Evolutionary conservation across 805 yeast genomes (phyloP).

Genomic region (Metschnikowia matae): DNA sequence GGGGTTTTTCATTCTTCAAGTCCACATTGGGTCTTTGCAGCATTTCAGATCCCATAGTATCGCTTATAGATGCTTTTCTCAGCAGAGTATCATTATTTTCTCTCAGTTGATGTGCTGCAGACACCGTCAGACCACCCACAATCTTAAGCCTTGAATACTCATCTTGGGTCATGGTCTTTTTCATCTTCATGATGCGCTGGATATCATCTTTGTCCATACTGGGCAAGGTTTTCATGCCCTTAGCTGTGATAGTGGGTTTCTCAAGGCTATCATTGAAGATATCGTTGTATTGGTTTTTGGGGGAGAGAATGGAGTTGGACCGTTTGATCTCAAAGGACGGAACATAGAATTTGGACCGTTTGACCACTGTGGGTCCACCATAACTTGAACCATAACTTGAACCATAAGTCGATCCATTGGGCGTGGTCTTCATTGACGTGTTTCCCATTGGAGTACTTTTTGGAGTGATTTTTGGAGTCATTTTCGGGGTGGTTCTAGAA

Average conservation of each 20-base stretch:
- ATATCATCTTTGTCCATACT: constrained; percentile 47
- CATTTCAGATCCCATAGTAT: constrained; percentile 9
- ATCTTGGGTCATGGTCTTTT: constrained; percentile 37
- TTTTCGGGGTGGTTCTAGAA: too few relatives aligned
- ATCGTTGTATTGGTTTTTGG: constrained; percentile 37
- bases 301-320: constrained; percentile 31
- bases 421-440: too few relatives aligned
- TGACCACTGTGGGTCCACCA: background rate
- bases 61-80: constrained; percentile 15
- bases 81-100: constrained; percentile 10
- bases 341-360: constrained; percentile 33
- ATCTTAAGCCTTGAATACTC: constrained; percentile 36
- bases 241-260: constrained; percentile 38
- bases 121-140: constrained; percentile 18
- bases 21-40: background rate
- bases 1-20: background rate
- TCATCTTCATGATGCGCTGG: constrained; percentile 31
- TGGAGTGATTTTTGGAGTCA: too few relatives aligned
- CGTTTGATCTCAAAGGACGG: constrained; percentile 42
- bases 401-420: too few relatives aligned
- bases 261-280: constrained; percentile 29
- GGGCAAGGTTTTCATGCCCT: constrained; percentile 47
- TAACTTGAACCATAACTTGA: too few relatives aligned
- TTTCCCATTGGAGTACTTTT: too few relatives aligned
- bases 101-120: constrained; percentile 17